Base-by-base conservation (phyloP, 139 green algal species). In the Microglena sp. region DNA sequence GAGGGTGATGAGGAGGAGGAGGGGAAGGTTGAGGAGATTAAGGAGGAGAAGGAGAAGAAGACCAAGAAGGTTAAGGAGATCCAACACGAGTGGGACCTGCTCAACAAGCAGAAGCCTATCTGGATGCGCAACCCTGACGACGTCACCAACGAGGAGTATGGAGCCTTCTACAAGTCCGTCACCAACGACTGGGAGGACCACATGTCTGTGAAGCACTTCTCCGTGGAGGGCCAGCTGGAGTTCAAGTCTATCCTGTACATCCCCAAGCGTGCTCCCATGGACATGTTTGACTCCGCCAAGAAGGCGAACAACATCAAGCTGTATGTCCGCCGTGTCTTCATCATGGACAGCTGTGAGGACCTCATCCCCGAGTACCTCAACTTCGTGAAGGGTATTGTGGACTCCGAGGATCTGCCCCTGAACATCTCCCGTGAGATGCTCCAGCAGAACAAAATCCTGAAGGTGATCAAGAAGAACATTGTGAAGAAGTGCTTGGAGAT, bases 31-130 rank as follows among this genome's bases (percentile, higher is more conserved):
- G 88, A 91, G 64, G 85, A 96, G 70, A 82, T 88, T 2, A 86
- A 89, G 11, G 87, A 92, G 69, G 80, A 78, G 34, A 77, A 89
- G 73, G 32, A 84, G 34, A 90, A 91, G 73, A 93, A 92, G 79
- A 89, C 85, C 64, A 95, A 90, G 83, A 84, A 92, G 89, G 85
- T 99, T 26, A 96, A 98, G 87, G 94, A 99, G 83, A 81, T 95
- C 30, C 77, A 80, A 45, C 89, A 96, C 69, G 94, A 99, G 83
- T 99, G 94, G 94, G 65, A 80, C 55, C 84, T 97, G 77, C 85
- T 99, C 55, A 99, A 99, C 91, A 99, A 98, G 87, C 94, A 99
- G 86, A 99, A 99, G 89, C 94, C 94, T 26, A 97, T 99, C 81
- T 99, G 94, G 94, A 98, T 99, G 94, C 88, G 94, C 66, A 90